Conservation (phyloP, 225 moss, liverwort and hornwort genomes). For the Physcomitrellopsis africana region DNA sequence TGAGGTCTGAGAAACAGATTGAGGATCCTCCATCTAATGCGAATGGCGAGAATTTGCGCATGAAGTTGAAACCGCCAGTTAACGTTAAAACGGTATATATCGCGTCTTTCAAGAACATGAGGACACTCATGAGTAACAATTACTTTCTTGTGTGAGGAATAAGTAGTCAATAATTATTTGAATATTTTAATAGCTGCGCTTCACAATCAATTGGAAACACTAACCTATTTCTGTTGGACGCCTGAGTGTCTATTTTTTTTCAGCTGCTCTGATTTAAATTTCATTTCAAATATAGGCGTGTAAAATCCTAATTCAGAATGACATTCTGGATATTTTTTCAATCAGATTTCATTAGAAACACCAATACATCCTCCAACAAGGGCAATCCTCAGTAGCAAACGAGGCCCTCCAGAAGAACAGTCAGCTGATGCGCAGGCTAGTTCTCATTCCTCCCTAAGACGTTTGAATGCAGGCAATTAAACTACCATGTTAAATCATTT, state of each 20-base stretch:
- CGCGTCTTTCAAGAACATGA: neutral
- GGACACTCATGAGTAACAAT: neutral
- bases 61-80: neutral
- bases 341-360: conserved; percentile 9
- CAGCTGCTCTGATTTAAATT: neutral
- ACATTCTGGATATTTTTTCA: neutral
- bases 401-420: neutral
- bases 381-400: neutral
- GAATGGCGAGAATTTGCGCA: conserved; percentile 1
- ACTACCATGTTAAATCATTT: neutral
- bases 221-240: neutral
- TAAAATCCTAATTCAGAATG: neutral
- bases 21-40: neutral
- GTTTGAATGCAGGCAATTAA: neutral
- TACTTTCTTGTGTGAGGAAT: neutral
- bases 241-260: neutral
- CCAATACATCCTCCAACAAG: neutral
- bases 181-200: neutral
- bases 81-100: conserved; percentile 13
- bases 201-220: neutral
- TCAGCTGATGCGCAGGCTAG: neutral
- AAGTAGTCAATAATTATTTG: neutral
- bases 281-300: neutral
- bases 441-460: neutral
- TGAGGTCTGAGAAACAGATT: conserved; percentile 1